Conservation (phyloP, 805 yeast species). For the Starmerella geochares region DNA sequence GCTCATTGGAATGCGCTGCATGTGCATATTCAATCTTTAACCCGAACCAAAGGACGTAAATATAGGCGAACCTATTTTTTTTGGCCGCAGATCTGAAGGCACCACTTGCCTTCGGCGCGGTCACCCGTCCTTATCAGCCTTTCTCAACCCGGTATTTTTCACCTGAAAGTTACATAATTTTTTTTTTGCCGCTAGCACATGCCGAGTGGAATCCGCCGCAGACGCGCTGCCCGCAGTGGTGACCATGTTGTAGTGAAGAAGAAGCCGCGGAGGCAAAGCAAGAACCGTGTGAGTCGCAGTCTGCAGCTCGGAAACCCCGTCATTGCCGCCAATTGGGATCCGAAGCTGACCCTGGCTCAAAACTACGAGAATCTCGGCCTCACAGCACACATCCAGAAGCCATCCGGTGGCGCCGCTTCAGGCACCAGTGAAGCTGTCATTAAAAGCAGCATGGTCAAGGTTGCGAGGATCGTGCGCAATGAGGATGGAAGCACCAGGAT, state of each 20-base stretch:
- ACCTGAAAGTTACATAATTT: constrained; percentile 7
- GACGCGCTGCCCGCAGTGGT: constrained; percentile 64
- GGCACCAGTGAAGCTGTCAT: constrained; percentile 32
- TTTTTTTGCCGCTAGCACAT: constrained; percentile 18
- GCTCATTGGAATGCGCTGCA: no score
- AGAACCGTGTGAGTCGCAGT: constrained; percentile 36
- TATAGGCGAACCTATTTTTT: no score
- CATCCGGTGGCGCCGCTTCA: constrained; percentile 76
- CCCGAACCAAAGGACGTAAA: no score
- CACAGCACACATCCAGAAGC: constrained; percentile 49
- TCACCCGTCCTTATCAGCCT: no score
- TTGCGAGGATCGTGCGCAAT: constrained; percentile 28
- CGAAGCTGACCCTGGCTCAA: constrained; percentile 65
- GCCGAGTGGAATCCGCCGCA: constrained; percentile 57
- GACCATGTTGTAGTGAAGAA: constrained; percentile 54
- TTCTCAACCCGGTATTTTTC: no score
- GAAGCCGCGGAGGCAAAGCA: constrained; percentile 57
- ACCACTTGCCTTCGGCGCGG: no score
- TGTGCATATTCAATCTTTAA: no score
- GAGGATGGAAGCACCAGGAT: constrained; percentile 23
- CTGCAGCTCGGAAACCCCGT: constrained; percentile 65
- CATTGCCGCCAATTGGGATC: constrained; percentile 86
- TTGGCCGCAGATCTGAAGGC: no score
- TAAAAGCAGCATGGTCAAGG: constrained; percentile 28
- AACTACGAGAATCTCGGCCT: constrained; percentile 79